Evolutionary conservation across 768 basidiomycete species (phyloP).

Genomic region (Auricularia sp.): DNA sequence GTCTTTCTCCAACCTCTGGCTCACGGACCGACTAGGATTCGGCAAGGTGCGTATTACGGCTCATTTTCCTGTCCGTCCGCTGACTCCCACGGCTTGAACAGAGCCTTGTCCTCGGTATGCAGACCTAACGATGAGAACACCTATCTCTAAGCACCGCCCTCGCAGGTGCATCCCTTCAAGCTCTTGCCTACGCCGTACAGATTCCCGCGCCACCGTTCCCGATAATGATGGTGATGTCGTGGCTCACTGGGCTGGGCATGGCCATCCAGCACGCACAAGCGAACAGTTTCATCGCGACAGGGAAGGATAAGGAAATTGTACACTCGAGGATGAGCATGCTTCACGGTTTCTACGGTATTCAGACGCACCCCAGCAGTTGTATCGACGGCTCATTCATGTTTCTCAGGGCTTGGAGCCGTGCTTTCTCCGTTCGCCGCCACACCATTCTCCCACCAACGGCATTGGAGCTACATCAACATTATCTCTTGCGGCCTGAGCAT

Average conservation of each 20-base stretch:
- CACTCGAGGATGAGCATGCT: constrained; percentile 61
- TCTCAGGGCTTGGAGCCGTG: not conserved
- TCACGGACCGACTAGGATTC: constrained; percentile 10
- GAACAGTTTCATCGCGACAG: constrained; percentile 55
- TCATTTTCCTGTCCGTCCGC: not conserved
- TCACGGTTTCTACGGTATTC: constrained; percentile 52
- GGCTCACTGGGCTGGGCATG: constrained; percentile 41
- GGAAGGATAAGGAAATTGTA: constrained; percentile 45
- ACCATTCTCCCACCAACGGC: not conserved
- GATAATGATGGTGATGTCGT: constrained; percentile 41
- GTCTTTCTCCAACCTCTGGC: constrained; percentile 3
- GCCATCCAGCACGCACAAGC: constrained; percentile 60
- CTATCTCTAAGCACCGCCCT: not conserved
- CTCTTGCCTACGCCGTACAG: constrained; percentile 44
- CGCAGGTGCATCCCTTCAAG: constrained; percentile 34
- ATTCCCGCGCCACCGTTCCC: constrained; percentile 55
- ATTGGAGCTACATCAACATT: not conserved
- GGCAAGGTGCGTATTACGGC: constrained; percentile 7
- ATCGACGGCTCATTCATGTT: not conserved
- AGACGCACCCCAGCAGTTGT: not conserved
- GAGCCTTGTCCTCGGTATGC: not conserved
- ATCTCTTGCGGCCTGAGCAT: not conserved
- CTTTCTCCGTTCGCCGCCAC: not conserved
- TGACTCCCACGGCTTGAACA: not conserved
- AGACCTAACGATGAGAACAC: not conserved